phyloP scores from a whole-genome alignment of 441 rosid species.

The Arabidopsis hybrid region DNA sequence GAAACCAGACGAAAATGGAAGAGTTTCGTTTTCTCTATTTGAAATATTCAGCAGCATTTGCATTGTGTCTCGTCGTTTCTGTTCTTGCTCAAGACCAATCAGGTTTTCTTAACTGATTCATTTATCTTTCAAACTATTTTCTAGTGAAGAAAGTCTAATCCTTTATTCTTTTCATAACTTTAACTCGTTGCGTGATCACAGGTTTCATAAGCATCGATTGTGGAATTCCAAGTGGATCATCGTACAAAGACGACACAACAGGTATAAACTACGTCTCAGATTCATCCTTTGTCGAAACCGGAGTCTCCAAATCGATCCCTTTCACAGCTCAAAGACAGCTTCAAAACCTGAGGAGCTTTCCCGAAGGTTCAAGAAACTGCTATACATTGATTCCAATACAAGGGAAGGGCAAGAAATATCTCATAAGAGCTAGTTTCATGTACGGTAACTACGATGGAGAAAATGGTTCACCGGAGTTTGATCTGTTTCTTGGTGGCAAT shows the following conservation, averaged over 20 bases:
- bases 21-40: neutral
- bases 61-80: conserved; percentile 19
- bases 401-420: conserved; percentile 49
- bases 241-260: conserved; percentile 38
- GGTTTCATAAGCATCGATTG: conserved; percentile 48
- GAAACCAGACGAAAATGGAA: conserved; percentile 18
- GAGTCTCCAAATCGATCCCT: conserved; percentile 24
- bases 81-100: conserved; percentile 37
- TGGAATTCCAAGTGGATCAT: conserved; percentile 44
- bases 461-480: conserved; percentile 47
- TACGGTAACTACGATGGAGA: conserved; percentile 63
- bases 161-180: neutral
- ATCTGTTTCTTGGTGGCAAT: conserved; percentile 55
- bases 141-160: neutral
- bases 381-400: conserved; percentile 56
- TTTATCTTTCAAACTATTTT: neutral
- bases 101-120: conserved; percentile 6
- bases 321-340: conserved; percentile 28
- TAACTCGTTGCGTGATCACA: neutral
- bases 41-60: conserved; percentile 14
- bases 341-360: conserved; percentile 54
- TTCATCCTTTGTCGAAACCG: conserved; percentile 37
- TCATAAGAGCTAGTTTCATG: conserved; percentile 65
- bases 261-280: conserved; percentile 43
- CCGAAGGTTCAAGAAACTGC: conserved; percentile 57